phyloP scores from a whole-genome alignment of 2,329 filamentous ascomycete genomes.

The Beauveria varroae region DNA sequence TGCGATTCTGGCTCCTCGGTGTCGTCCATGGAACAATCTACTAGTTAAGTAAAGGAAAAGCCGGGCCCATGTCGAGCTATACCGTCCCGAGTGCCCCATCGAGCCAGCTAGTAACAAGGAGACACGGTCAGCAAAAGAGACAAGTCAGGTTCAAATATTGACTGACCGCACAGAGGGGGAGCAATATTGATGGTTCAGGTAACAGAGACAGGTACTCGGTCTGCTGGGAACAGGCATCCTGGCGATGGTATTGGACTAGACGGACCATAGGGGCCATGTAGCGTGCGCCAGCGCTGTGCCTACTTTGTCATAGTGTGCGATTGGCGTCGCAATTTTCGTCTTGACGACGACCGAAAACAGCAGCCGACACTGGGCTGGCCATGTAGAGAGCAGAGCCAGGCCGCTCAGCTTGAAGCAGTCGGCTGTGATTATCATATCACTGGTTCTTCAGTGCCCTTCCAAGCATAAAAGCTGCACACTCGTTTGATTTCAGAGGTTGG shows the following conservation, averaged over 20 bases:
- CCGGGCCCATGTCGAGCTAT: neutral
- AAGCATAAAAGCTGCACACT: neutral
- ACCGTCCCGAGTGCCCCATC: neutral
- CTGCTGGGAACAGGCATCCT: neutral
- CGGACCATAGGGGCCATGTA: neutral
- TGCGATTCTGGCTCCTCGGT: constrained; percentile 1
- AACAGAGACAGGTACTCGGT: neutral
- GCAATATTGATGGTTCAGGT: neutral
- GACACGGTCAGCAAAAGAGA: neutral
- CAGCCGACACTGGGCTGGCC: neutral
- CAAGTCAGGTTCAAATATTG: neutral
- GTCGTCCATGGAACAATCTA: neutral
- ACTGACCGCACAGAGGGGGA: neutral
- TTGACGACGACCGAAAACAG: constrained; percentile 3
- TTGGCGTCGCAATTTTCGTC: constrained; percentile 1
- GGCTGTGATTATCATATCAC: neutral
- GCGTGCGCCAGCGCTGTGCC: constrained; percentile 1
- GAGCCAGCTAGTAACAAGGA: neutral
- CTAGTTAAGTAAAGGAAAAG: neutral
- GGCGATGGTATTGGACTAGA: constrained; percentile 1
- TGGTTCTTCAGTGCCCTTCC: neutral
- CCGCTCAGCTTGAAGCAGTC: neutral
- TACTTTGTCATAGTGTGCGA: constrained; percentile 6
- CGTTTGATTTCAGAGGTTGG: neutral
- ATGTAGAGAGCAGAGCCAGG: neutral